Percentiles rank a stretch among this genome's conserved stretches.
Conservation (phyloP, 176 grass and related monocot genomes). For the Urochloa ruziziensis region DNA sequence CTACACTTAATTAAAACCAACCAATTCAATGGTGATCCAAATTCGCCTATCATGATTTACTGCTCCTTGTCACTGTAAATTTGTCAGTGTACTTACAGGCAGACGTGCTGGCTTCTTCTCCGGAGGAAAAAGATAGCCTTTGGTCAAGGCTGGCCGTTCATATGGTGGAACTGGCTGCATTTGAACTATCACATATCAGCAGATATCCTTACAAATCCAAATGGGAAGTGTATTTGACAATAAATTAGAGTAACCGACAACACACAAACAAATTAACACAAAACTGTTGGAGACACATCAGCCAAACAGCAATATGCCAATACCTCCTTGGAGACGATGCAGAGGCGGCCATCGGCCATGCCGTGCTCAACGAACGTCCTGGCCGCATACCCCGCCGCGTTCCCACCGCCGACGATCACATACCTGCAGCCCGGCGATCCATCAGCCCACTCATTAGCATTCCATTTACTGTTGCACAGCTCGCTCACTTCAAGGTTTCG, state of each 20-base stretch:
- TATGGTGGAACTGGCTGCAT: slow-evolving; percentile 77
- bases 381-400: slow-evolving; percentile 83
- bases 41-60: not conserved
- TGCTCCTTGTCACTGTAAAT: not conserved
- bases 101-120: slow-evolving; percentile 92
- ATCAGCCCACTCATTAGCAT: not conserved
- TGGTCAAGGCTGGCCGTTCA: slow-evolving; percentile 87
- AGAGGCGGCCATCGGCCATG: slow-evolving; percentile 82
- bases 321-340: slow-evolving; percentile 96
- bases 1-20: not conserved
- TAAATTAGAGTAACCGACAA: not conserved
- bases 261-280: not conserved
- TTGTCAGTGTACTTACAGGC: slow-evolving; percentile 56
- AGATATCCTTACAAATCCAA: not conserved
- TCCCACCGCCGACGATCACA: slow-evolving; percentile 93
- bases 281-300: not conserved
- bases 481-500: not conserved
- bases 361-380: slow-evolving; percentile 85
- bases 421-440: slow-evolving; percentile 43
- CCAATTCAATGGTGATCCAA: not conserved
- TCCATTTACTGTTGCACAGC: not conserved
- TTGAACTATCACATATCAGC: not conserved
- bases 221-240: not conserved
- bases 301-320: not conserved
- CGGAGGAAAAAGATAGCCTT: slow-evolving; percentile 87